Evolutionary conservation across 331 rosid genomes (phyloP).

Genomic region (Quercus lobata): DNA sequence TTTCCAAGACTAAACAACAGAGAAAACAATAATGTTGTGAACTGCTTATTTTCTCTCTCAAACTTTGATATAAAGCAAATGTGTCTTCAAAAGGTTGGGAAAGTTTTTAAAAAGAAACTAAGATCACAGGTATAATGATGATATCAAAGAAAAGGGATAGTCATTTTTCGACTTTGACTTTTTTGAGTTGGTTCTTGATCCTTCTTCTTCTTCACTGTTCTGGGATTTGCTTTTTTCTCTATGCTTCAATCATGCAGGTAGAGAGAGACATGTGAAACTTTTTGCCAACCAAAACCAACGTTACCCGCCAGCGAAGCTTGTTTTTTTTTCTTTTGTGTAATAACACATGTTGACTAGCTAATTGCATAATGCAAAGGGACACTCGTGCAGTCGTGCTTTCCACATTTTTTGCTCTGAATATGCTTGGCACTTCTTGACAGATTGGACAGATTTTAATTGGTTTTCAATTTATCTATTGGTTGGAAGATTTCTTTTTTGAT

Average conservation of each 20-base stretch:
- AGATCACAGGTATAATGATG: not conserved
- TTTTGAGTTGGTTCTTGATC: conserved; percentile 25
- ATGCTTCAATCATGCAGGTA: conserved; percentile 30
- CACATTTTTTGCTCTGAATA: conserved; percentile 9
- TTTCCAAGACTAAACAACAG: not conserved
- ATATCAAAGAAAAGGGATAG: conserved; percentile 15
- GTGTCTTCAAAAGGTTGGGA: not conserved
- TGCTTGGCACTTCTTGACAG: not conserved
- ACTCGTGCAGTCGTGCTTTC: conserved; percentile 30
- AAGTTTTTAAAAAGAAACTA: conserved; percentile 1
- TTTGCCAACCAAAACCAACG: conserved; percentile 55
- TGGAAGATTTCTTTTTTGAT: too few species aligned
- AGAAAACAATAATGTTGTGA: not conserved
- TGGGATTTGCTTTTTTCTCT: conserved; percentile 6
- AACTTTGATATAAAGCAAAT: not conserved
- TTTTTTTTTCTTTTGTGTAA: not conserved
- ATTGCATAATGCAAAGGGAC: not conserved
- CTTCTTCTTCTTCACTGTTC: conserved; percentile 14
- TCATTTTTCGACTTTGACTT: not conserved
- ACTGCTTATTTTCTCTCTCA: not conserved
- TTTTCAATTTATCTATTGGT: too few species aligned
- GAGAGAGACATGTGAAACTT: conserved; percentile 46
- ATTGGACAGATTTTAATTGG: too few species aligned
- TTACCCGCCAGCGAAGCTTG: conserved; percentile 49
- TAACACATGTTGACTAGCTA: not conserved